Percentiles rank a stretch among this genome's conserved stretches.
phyloP scores from a whole-genome alignment of 208 protist genomes.

The Dictyostelium gargantuum region DNA sequence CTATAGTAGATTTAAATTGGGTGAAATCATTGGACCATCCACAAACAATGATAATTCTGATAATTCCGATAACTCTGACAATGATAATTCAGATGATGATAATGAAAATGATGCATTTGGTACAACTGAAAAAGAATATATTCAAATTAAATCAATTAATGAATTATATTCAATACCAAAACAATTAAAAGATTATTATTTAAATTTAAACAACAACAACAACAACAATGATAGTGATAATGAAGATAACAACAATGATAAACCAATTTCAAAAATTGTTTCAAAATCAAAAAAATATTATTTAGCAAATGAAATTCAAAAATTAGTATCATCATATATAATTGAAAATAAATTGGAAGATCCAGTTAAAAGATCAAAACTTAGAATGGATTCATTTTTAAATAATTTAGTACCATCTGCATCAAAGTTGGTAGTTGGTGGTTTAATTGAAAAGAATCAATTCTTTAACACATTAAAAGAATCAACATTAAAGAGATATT shows the following conservation, averaged over 20 bases:
- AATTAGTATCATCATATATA: neutral
- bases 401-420: neutral
- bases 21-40: neutral
- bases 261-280: too few relatives aligned
- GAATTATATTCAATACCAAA: neutral
- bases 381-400: neutral
- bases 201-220: neutral
- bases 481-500: neutral
- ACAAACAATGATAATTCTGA: neutral
- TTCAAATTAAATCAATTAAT: neutral
- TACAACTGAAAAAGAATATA: neutral
- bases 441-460: neutral
- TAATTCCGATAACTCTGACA: neutral
- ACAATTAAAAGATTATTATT: neutral
- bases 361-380: neutral
- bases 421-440: neutral
- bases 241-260: too few relatives aligned
- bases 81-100: neutral
- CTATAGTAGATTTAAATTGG: neutral
- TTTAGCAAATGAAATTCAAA: neutral
- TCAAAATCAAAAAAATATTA: neutral
- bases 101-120: neutral
- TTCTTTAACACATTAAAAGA: neutral
- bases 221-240: neutral
- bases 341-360: constrained; percentile 1